Evolutionary conservation across 768 basidiomycete genomes (phyloP).

Genomic region (Cubamyces sp.): DNA sequence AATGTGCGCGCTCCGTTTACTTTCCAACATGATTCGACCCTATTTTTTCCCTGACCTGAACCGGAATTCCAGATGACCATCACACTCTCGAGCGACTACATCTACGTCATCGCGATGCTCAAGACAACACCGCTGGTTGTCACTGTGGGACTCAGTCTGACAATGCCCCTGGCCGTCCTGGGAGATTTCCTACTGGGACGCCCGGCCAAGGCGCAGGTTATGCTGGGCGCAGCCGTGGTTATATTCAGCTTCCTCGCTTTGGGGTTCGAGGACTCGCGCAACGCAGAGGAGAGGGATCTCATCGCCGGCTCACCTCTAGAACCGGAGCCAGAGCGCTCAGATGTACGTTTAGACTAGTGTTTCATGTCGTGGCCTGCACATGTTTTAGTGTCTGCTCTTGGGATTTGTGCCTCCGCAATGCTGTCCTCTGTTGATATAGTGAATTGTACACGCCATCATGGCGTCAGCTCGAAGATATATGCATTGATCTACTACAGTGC

Average conservation of each 20-base stretch:
- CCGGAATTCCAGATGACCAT: slow-evolving; percentile 67
- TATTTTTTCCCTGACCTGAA: background rate
- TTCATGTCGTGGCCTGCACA: background rate
- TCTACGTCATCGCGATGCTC: slow-evolving; percentile 90
- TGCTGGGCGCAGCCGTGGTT: slow-evolving; percentile 78
- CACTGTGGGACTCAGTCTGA: slow-evolving; percentile 89
- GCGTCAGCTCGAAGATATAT: slow-evolving; percentile 6
- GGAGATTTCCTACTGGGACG: slow-evolving; percentile 75
- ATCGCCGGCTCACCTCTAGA: slow-evolving; percentile 23
- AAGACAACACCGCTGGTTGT: slow-evolving; percentile 95
- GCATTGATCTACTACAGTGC: background rate
- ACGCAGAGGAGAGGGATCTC: slow-evolving; percentile 30
- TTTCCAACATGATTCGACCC: background rate
- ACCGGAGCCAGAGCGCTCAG: slow-evolving; percentile 20
- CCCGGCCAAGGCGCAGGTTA: slow-evolving; percentile 58
- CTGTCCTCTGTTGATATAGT: background rate
- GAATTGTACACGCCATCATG: no score
- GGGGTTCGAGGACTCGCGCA: slow-evolving; percentile 55
- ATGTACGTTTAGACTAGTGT: slow-evolving; percentile 19
- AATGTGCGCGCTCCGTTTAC: slow-evolving; percentile 49
- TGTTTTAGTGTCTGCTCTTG: background rate
- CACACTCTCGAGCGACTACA: slow-evolving; percentile 81
- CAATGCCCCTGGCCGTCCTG: slow-evolving; percentile 88
- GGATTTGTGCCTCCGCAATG: background rate
- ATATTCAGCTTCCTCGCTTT: slow-evolving; percentile 76